Percentiles rank a stretch among this genome's conserved stretches.
Evolutionary conservation across 2,329 filamentous ascomycete species (phyloP).

Genomic region (Colletotrichum costaricense): DNA sequence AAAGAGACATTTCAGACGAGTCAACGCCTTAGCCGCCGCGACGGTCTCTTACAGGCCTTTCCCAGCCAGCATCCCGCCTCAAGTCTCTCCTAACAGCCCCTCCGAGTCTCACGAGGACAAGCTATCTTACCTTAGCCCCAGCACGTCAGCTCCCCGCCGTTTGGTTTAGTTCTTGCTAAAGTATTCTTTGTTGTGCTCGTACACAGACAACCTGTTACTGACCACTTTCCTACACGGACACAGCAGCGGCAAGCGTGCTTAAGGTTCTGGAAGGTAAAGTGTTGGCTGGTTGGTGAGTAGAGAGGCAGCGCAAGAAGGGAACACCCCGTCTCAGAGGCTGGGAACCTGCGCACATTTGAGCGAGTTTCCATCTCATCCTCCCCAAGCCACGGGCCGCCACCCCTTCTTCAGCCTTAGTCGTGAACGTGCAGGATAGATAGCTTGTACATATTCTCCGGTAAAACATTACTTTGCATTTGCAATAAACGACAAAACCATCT

Average conservation of each 20-base stretch:
- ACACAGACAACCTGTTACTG: background rate
- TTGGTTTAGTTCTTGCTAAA: background rate
- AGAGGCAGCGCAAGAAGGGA: slow-evolving; percentile 19
- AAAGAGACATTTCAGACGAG: slow-evolving; percentile 21
- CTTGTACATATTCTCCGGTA: background rate
- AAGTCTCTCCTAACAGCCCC: background rate
- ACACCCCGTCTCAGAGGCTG: slow-evolving; percentile 27
- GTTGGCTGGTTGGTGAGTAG: background rate
- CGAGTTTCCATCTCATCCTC: slow-evolving; percentile 44
- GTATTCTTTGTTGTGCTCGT: background rate
- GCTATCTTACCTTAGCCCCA: background rate
- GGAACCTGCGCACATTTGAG: slow-evolving; percentile 53
- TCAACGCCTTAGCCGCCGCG: slow-evolving; percentile 22
- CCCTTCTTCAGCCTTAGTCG: slow-evolving; percentile 1
- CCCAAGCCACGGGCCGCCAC: slow-evolving; percentile 32
- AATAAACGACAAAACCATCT: background rate
- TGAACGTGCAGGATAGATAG: background rate
- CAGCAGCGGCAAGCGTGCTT: background rate
- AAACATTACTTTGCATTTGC: background rate
- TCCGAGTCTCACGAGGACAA: background rate
- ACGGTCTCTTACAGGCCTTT: slow-evolving; percentile 4
- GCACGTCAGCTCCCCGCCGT: background rate
- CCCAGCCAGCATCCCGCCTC: background rate
- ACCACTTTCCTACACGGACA: slow-evolving; percentile 29
- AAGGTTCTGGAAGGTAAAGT: too few species aligned